These are phyloP conservation scores for Xerocomus potaroensis DNA, from an alignment of 768 basidiomycete genomes.

Conservation along the genomic window DNA sequence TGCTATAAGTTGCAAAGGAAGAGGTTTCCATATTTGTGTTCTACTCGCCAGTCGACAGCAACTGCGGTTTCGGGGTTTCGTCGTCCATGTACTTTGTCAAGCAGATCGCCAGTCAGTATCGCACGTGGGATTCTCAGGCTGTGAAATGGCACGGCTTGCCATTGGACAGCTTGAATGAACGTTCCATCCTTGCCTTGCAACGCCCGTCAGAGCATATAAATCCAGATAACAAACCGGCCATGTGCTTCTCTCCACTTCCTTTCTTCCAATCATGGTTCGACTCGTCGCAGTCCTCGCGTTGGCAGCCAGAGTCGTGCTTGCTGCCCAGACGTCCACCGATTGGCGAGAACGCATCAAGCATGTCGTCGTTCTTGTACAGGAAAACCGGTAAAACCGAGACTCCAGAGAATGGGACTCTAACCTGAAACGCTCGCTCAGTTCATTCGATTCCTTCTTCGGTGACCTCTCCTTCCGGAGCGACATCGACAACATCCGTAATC, in stretches of 20 bases:
- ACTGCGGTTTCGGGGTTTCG: too few relatives aligned
- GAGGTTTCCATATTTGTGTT: too few relatives aligned
- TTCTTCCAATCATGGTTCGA: constrained; percentile 9
- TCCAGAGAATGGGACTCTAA: not conserved
- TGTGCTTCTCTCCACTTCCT: not conserved
- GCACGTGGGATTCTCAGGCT: too few relatives aligned
- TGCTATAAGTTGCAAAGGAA: too few relatives aligned
- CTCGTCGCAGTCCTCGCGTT: constrained; percentile 6
- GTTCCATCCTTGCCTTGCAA: constrained; percentile 3
- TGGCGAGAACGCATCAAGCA: constrained; percentile 25
- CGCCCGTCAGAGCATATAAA: constrained; percentile 8
- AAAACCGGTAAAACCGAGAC: constrained; percentile 19
- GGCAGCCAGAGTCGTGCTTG: not conserved
- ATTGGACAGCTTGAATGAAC: constrained; percentile 15
- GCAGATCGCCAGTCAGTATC: too few relatives aligned
- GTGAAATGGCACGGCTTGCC: not conserved
- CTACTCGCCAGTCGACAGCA: too few relatives aligned
- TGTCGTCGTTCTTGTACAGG: constrained; percentile 26
- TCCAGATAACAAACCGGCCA: not conserved
- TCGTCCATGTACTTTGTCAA: too few relatives aligned
- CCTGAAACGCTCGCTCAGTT: constrained; percentile 5
- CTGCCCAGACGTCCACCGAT: constrained; percentile 2
- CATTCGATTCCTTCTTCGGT: constrained; percentile 26
- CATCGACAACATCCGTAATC: constrained; percentile 23
- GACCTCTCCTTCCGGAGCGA: constrained; percentile 24